phyloP scores from a whole-genome alignment of 2,329 filamentous ascomycete genomes.

The Colletotrichum higginsianum region DNA sequence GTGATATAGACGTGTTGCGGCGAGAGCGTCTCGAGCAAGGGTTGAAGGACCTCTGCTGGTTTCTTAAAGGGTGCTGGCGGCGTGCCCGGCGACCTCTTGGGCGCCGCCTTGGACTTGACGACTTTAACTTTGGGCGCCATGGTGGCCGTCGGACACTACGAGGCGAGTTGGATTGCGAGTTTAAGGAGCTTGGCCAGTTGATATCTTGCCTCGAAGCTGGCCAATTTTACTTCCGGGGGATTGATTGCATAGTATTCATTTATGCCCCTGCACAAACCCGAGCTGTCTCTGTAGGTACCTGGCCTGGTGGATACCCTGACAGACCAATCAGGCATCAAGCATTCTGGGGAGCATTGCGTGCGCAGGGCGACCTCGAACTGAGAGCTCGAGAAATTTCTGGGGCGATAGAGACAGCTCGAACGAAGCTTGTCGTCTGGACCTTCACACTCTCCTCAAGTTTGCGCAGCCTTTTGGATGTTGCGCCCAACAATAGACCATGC shows the following conservation, averaged over 20 bases:
- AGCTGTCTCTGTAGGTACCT: neutral
- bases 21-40: conserved; percentile 78
- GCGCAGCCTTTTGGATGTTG: conserved; percentile 29
- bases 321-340: conserved; percentile 15
- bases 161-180: conserved; percentile 5
- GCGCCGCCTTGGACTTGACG: conserved; percentile 51
- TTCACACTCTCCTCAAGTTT: conserved; percentile 5
- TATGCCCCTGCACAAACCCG: conserved; percentile 24
- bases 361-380: conserved; percentile 12
- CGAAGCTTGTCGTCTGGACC: neutral
- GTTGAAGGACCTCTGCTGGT: conserved; percentile 73
- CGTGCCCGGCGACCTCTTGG: conserved; percentile 49
- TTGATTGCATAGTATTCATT: conserved; percentile 2
- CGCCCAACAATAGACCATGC: conserved; percentile 51
- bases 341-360: neutral
- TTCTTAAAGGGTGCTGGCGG: conserved; percentile 78
- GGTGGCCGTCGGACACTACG: conserved; percentile 20
- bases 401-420: conserved; percentile 5
- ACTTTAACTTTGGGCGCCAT: conserved; percentile 51
- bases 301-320: neutral
- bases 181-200: conserved; percentile 12
- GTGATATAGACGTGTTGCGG: conserved; percentile 83
- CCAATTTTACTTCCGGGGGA: conserved; percentile 16
- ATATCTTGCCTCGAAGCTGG: conserved; percentile 21
- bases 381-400: conserved; percentile 33